phyloP scores from a whole-genome alignment of 352 stramenopile genomes.

The Phytopythium ostracodes region DNA sequence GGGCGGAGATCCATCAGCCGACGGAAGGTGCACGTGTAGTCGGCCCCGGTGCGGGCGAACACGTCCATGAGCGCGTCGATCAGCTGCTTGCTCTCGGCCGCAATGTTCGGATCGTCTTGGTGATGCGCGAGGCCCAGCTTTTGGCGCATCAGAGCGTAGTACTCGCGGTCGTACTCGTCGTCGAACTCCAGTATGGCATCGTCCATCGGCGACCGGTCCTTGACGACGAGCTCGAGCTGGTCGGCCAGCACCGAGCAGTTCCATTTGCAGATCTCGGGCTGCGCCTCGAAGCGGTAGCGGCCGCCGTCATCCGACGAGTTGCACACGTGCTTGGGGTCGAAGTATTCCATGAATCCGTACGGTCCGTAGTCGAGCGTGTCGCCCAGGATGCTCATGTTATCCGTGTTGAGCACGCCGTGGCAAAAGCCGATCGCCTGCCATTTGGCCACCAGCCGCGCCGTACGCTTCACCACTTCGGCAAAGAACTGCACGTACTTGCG shows the following conservation, averaged over 20 bases:
- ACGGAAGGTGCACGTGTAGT: conserved; percentile 80
- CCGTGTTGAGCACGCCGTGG: conserved; percentile 91
- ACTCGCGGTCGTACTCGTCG: conserved; percentile 46
- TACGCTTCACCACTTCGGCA: conserved; percentile 59
- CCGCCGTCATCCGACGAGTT: conserved; percentile 80
- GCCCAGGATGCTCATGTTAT: conserved; percentile 91
- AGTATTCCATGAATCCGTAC: conserved; percentile 92
- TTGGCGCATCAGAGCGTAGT: conserved; percentile 47
- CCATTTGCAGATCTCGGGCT: conserved; percentile 86
- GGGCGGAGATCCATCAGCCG: conserved; percentile 39
- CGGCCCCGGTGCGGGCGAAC: conserved; percentile 54
- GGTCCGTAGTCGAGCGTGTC: conserved; percentile 93
- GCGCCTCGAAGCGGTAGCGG: conserved; percentile 79
- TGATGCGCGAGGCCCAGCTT: conserved; percentile 64
- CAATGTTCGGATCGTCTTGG: conserved; percentile 12
- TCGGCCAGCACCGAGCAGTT: conserved; percentile 70
- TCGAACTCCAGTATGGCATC: conserved; percentile 27
- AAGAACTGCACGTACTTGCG: conserved; percentile 49
- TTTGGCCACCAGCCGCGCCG: conserved; percentile 78
- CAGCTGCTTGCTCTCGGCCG: conserved; percentile 34
- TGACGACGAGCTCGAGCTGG: conserved; percentile 51
- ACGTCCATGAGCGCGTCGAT: conserved; percentile 54
- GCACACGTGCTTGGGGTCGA: conserved; percentile 76
- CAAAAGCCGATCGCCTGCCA: conserved; percentile 88
- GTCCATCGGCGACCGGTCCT: conserved; percentile 12